Base-by-base conservation (phyloP, 345 rosid species). In the Lenwebbia sp. region DNA sequence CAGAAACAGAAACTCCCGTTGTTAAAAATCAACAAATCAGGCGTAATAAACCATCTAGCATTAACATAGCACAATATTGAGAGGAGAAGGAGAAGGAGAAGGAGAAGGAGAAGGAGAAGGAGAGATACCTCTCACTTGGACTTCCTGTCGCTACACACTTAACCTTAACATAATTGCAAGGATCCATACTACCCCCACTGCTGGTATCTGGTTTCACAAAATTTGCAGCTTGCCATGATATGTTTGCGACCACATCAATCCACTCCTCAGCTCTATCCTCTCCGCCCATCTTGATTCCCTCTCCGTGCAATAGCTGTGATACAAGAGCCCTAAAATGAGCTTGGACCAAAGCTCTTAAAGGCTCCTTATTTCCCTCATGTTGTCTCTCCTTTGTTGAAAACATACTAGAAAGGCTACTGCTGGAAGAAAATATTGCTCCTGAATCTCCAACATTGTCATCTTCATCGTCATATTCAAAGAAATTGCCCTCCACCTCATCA, bases 171-270 rank as follows among this genome's bases (percentile, higher is more conserved):
- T 98, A 98, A 86, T 98, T 90, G 84, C 88, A 95, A 8, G 99
- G 99, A 91, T 98, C 99, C 99, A 98, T 98, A 91, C 99, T 98
- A 87, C 99, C 99, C 41, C 99, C 99, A 86, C 89, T 93, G 90
- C 98, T 94, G 86, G 98, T 98, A 90, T 98, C 98, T 21, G 99
- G 99, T 89, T 94, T 98, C 86, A 98, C 98, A 89, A 92, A 98
- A 88, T 87, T 95, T 0, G 99, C 99, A 89, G 99, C 99, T 91
- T 96, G 98, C 98, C 97, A 95, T 22, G 99, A 98, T 86, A 96
- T 56, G 85, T 88, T 65, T 14, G 99, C 94, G 86, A 98, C 92
- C 85, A 94, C 91, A 89, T 95, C 97, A 84, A 95, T 91, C 99
- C 99, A 98, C 88, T 92, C 94, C 28, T 90, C 96, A 60, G 84